Conservation (phyloP, 208 protist species). For the Leishmania braziliensis region DNA sequence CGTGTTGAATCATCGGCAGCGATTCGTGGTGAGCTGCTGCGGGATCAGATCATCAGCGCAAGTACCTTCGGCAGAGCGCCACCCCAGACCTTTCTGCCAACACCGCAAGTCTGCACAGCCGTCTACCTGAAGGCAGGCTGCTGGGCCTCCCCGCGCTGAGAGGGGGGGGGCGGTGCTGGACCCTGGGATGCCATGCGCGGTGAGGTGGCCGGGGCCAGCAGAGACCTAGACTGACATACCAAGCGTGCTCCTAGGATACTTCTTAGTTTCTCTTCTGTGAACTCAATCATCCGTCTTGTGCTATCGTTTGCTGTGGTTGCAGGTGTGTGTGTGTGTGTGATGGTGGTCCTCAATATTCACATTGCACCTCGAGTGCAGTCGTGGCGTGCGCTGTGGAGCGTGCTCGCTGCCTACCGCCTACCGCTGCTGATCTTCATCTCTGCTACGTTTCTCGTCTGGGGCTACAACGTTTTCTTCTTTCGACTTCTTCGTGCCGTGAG, state of each 20-base stretch:
- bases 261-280: too few relatives aligned
- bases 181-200: too few relatives aligned
- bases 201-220: background rate
- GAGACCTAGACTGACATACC: too few relatives aligned
- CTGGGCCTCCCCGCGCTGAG: background rate
- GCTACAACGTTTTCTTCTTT: slow-evolving; percentile 22
- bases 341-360: slow-evolving; percentile 26
- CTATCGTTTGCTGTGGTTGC: background rate
- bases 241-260: too few relatives aligned
- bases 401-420: slow-evolving; percentile 27
- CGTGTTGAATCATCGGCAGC: background rate
- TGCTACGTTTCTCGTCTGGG: slow-evolving; percentile 8
- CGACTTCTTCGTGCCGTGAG: background rate
- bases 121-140: background rate
- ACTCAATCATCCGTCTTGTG: background rate
- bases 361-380: background rate
- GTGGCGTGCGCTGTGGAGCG: background rate
- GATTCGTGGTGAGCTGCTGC: background rate
- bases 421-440: slow-evolving; percentile 21
- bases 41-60: background rate
- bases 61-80: background rate
- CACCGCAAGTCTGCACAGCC: background rate
- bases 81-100: background rate
- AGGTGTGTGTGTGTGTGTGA: background rate
- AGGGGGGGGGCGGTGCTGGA: too few relatives aligned